phyloP scores from a whole-genome alignment of 306 rosid species.

The Herpetospermum pedunculosum region DNA sequence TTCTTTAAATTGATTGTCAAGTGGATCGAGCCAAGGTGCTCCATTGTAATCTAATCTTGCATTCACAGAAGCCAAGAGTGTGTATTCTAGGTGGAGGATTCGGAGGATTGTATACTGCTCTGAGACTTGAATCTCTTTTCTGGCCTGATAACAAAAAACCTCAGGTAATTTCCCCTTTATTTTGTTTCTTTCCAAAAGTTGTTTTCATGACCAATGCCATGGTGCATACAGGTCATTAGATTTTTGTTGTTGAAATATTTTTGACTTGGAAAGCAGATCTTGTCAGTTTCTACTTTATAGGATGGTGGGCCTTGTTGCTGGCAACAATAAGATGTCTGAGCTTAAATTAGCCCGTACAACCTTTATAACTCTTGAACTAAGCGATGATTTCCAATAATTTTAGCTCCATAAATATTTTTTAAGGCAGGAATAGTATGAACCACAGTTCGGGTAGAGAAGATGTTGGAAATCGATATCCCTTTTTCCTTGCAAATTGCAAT shows the following conservation, averaged over 20 bases:
- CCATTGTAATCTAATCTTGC: neutral
- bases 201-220: neutral
- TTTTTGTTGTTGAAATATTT: neutral
- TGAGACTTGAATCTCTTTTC: constrained; percentile 78
- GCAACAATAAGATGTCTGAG: neutral
- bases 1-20: neutral
- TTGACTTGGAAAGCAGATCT: neutral
- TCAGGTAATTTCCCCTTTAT: constrained; percentile 29
- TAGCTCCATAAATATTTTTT: neutral
- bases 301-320: neutral
- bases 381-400: neutral
- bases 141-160: constrained; percentile 82
- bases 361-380: neutral
- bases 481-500: neutral
- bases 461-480: neutral
- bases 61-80: constrained; percentile 63
- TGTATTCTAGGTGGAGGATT: constrained; percentile 96
- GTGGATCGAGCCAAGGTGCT: neutral
- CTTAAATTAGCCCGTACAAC: neutral
- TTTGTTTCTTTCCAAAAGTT: neutral
- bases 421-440: neutral
- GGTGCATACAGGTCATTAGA: neutral
- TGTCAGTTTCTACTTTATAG: neutral
- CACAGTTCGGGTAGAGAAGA: neutral
- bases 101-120: constrained; percentile 91